Evolutionary conservation across 345 rosid genomes (phyloP), one percentile per base, ranked within the genome.

Genomic region (Conringia planisiliqua): DNA sequence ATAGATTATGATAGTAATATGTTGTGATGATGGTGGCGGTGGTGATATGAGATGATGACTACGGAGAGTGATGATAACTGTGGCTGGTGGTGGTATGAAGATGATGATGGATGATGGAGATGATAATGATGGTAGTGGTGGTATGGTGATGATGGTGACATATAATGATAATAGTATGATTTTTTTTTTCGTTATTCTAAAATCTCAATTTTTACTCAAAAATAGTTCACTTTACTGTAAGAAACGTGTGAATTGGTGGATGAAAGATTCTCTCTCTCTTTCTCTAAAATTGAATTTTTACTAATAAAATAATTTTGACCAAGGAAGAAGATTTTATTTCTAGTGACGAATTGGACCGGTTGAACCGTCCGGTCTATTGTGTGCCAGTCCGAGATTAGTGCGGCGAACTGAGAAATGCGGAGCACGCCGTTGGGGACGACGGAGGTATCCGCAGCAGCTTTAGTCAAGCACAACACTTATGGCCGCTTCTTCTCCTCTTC

Each of bases 391-490:
- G 6, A 10, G 16, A 46, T 16, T 33, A 8, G 11, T 29, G 10
- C 52, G 60, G 43, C 58, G 60, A 46, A 46, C 43, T 72, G 60
- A 22, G 26, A 84, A 77, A 90, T 93, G 98, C 83, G 83, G 91
- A 84, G 92, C 72, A 66, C 85, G 55, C 85, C 88, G 66, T 83
- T 89, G 62, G 96, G 90, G 80, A 67, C 83, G 68, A 47, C 91
- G 68, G 81, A 67, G 72, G 20, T 81, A 7, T 85, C 81, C 48
- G 81, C 88, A 36, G 54, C 79, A 32, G 58, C 80, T 52, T 64
- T 73, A 30, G 6, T 72, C 39, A 70, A 51, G 14, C 60, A 61
- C 60, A 62, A 44, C 75, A 54, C 27, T 24, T 14, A 78, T 43
- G 56, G 51, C 47, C 48, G 51, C 78, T 73, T 73, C 36, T 30